Percentiles rank a stretch among this genome's conserved stretches.
These are phyloP conservation scores for Melanogaster broomeanus DNA, from an alignment of 768 basidiomycete genomes.

Conservation along the genomic window DNA sequence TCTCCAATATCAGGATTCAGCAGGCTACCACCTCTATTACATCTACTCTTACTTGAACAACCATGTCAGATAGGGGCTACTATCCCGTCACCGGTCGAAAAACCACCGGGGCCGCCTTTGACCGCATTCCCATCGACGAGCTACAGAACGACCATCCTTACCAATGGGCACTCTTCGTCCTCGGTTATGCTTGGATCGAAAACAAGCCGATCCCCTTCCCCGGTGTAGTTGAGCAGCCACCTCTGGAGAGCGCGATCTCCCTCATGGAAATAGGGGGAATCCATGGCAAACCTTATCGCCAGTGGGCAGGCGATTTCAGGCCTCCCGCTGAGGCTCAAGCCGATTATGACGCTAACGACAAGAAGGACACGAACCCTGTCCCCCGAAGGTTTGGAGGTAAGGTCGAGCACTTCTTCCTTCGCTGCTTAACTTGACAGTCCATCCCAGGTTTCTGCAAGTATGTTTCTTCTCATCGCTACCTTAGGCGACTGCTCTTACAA, in stretches of 20 bases:
- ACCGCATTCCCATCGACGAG: constrained; percentile 25
- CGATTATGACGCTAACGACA: constrained; percentile 19
- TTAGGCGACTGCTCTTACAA: neutral
- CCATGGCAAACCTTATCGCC: constrained; percentile 25
- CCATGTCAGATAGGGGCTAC: neutral
- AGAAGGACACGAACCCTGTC: constrained; percentile 25
- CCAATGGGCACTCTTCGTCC: constrained; percentile 29
- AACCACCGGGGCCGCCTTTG: constrained; percentile 11
- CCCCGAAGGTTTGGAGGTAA: constrained; percentile 29
- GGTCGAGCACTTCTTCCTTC: neutral
- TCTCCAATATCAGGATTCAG: too few relatives aligned
- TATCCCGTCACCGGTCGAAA: constrained; percentile 22
- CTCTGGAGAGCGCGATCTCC: constrained; percentile 1
- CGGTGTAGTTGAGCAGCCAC: constrained; percentile 14
- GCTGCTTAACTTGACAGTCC: neutral
- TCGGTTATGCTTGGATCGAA: constrained; percentile 19
- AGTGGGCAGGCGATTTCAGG: constrained; percentile 26
- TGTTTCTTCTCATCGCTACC: neutral
- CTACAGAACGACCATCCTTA: constrained; percentile 17
- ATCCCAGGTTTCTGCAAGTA: constrained; percentile 28
- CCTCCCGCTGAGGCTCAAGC: constrained; percentile 9
- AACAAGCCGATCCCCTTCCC: constrained; percentile 10
- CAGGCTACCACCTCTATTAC: too few relatives aligned
- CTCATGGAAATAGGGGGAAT: constrained; percentile 26
- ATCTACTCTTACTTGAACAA: too few relatives aligned